Evolutionary conservation across 257 asterid species (phyloP).

Genomic region (Euphrasia confusa): DNA sequence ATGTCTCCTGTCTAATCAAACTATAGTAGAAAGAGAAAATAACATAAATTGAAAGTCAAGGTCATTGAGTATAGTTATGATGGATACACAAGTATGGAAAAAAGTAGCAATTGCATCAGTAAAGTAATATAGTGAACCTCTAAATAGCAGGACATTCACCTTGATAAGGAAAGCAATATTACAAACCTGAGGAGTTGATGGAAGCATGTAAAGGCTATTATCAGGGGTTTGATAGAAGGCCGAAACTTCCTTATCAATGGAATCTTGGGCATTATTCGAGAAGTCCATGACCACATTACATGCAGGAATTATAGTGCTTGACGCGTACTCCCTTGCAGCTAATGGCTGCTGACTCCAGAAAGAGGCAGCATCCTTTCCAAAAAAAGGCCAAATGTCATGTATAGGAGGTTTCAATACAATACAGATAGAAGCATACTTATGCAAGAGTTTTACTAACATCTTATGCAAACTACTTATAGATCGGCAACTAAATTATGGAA

Average conservation of each 20-base stretch:
- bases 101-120: slow-evolving; percentile 10
- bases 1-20: slow-evolving; percentile 19
- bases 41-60: slow-evolving; percentile 15
- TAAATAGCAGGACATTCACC: slow-evolving; percentile 17
- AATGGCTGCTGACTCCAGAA: slow-evolving; percentile 98
- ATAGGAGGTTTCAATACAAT: slow-evolving; percentile 11
- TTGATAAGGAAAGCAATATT: slow-evolving; percentile 14
- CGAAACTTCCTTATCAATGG: slow-evolving; percentile 84
- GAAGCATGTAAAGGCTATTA: slow-evolving; percentile 92
- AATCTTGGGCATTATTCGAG: slow-evolving; percentile 75
- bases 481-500: slow-evolving; percentile 7
- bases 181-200: slow-evolving; percentile 88
- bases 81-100: slow-evolving; percentile 7
- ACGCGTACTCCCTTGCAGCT: slow-evolving; percentile 86
- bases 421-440: slow-evolving; percentile 5
- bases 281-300: slow-evolving; percentile 73
- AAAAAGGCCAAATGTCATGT: slow-evolving; percentile 16
- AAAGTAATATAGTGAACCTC: slow-evolving; percentile 5
- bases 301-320: slow-evolving; percentile 88
- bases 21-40: slow-evolving; percentile 4
- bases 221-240: slow-evolving; percentile 88
- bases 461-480: slow-evolving; percentile 13
- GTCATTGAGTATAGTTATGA: slow-evolving; percentile 2
- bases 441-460: slow-evolving; percentile 14
- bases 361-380: slow-evolving; percentile 83